Evolutionary conservation across 768 basidiomycete genomes (phyloP).

Genomic region (Baorangia bicolor): DNA sequence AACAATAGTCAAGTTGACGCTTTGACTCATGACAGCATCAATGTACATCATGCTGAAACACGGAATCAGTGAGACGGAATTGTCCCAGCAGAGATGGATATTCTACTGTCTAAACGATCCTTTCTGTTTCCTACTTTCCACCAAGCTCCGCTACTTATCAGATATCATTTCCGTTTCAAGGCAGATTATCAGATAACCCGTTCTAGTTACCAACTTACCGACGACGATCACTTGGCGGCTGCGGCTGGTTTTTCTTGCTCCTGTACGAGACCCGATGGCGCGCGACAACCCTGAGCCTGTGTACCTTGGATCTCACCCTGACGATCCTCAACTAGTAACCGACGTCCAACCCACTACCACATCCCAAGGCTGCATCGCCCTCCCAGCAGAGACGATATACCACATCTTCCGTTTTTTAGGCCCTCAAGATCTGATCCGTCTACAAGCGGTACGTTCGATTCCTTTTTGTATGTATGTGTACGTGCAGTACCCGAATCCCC

Average conservation of each 20-base stretch:
- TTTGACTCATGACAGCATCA: no score
- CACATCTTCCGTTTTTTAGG: constrained; percentile 3
- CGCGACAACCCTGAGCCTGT: neutral
- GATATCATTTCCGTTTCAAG: constrained; percentile 3
- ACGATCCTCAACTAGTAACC: neutral
- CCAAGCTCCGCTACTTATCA: no score
- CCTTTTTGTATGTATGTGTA: no score
- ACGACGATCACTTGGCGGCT: neutral
- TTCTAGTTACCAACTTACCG: neutral
- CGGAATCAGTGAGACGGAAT: neutral
- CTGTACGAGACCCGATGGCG: constrained; percentile 5
- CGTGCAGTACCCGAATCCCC: no score
- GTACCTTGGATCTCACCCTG: neutral
- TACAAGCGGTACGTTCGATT: constrained; percentile 11
- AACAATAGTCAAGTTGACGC: no score
- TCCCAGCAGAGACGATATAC: constrained; percentile 20
- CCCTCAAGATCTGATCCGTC: constrained; percentile 15
- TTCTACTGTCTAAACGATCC: no score
- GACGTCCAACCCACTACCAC: neutral
- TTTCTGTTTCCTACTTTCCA: no score
- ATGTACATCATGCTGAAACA: neutral
- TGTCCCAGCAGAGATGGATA: neutral
- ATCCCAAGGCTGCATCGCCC: neutral
- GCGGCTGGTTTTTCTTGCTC: neutral
- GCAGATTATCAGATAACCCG: neutral